Evolutionary conservation across 768 basidiomycete genomes (phyloP).

Genomic region (Vishniacozyma victoriae): DNA sequence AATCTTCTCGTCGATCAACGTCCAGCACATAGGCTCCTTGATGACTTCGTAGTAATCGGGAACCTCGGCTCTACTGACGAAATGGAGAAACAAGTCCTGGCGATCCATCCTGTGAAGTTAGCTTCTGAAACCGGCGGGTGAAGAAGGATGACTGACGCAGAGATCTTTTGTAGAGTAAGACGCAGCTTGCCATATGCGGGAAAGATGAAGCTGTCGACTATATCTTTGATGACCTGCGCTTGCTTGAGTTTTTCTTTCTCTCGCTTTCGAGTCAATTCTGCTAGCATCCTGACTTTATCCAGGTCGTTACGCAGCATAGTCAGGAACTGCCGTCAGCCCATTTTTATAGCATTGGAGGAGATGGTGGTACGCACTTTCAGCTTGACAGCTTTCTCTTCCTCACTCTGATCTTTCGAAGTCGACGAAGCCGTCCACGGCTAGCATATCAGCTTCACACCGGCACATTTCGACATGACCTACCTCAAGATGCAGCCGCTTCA

Average conservation of each 20-base stretch:
- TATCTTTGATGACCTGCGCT: slow-evolving; percentile 60
- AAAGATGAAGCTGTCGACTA: slow-evolving; percentile 62
- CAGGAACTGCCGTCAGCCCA: slow-evolving; percentile 50
- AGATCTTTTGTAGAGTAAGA: slow-evolving; percentile 64
- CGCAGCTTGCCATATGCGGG: slow-evolving; percentile 61
- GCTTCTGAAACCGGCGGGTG: background rate
- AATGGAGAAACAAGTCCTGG: slow-evolving; percentile 64
- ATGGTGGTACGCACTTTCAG: slow-evolving; percentile 58
- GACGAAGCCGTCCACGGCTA: slow-evolving; percentile 85
- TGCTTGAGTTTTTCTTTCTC: slow-evolving; percentile 68
- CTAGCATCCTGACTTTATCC: slow-evolving; percentile 61
- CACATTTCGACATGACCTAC: slow-evolving; percentile 32
- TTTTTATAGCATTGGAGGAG: background rate
- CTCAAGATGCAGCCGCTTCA: slow-evolving; percentile 89
- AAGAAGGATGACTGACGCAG: slow-evolving; percentile 53
- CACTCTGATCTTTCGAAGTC: slow-evolving; percentile 59
- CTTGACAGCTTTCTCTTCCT: slow-evolving; percentile 74
- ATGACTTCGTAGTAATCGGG: slow-evolving; percentile 85
- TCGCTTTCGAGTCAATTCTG: slow-evolving; percentile 65
- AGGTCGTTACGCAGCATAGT: slow-evolving; percentile 68
- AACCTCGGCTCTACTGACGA: slow-evolving; percentile 73
- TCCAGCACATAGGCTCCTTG: slow-evolving; percentile 86
- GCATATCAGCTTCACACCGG: background rate
- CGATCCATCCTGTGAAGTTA: slow-evolving; percentile 74
- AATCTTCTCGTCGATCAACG: slow-evolving; percentile 79